Evolutionary conservation across 2,329 filamentous ascomycete species (phyloP).

Genomic region (Catunica adiposa): DNA sequence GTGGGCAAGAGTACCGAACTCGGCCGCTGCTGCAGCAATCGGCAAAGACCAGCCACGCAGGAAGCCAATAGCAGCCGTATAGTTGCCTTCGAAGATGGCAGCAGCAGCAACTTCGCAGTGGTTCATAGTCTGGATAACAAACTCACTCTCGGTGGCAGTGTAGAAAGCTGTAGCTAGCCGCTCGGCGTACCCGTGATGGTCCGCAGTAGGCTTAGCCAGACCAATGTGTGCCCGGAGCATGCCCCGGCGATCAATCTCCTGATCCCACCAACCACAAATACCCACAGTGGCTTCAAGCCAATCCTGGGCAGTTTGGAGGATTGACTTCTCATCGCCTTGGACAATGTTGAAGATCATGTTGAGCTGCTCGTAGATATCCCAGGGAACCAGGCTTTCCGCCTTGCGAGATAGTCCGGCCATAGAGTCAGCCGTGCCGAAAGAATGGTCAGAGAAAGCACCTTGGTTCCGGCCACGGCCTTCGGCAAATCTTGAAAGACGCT

Average conservation of each 20-base stretch:
- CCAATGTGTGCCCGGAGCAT: constrained; percentile 19
- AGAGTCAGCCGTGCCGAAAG: constrained; percentile 17
- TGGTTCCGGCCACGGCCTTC: constrained; percentile 37
- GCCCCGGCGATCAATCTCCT: constrained; percentile 54
- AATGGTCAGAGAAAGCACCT: constrained; percentile 19
- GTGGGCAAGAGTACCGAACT: constrained; percentile 65
- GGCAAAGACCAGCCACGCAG: constrained; percentile 67
- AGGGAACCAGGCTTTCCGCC: constrained; percentile 75
- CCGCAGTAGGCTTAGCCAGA: constrained; percentile 7
- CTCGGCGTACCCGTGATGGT: constrained; percentile 50
- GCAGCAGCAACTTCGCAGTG: constrained; percentile 67
- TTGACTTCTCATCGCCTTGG: constrained; percentile 57
- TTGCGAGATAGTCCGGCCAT: constrained; percentile 53
- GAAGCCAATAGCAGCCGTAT: constrained; percentile 58
- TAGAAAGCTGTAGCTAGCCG: constrained; percentile 58
- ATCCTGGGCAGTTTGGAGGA: constrained; percentile 64
- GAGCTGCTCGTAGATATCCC: constrained; percentile 76
- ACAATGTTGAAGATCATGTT: constrained; percentile 66
- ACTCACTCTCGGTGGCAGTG: constrained; percentile 50
- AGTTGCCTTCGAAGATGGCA: constrained; percentile 66
- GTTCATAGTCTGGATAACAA: constrained; percentile 60
- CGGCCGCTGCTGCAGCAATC: constrained; percentile 60
- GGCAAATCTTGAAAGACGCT: constrained; percentile 59
- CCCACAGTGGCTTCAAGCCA: constrained; percentile 83
- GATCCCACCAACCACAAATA: constrained; percentile 84